phyloP scores from a whole-genome alignment of 2,329 filamentous ascomycete genomes.

The Leptographium wingfieldii region DNA sequence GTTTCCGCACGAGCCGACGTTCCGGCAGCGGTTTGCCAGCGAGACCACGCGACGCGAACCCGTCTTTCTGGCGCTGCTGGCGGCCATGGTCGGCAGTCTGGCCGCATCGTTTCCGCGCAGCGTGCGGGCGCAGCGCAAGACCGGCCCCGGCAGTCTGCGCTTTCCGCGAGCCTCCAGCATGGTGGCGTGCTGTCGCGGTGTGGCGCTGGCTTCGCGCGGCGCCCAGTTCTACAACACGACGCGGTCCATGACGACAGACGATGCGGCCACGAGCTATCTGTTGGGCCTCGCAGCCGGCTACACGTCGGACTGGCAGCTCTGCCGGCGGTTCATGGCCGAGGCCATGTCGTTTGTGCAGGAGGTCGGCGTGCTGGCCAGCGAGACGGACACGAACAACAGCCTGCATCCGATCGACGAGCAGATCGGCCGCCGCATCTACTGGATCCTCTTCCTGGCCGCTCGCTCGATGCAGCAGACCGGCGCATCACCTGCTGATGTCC shows the following conservation, averaged over 20 bases:
- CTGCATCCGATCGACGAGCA: slow-evolving; percentile 55
- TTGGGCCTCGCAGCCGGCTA: slow-evolving; percentile 54
- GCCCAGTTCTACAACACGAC: slow-evolving; percentile 31
- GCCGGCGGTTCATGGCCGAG: slow-evolving; percentile 60
- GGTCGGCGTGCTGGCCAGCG: slow-evolving; percentile 36
- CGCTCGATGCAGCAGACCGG: slow-evolving; percentile 69
- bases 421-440: slow-evolving; percentile 69
- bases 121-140: slow-evolving; percentile 43
- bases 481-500: slow-evolving; percentile 55
- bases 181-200: slow-evolving; percentile 56
- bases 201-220: slow-evolving; percentile 56
- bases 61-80: slow-evolving; percentile 56
- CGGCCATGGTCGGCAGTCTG: slow-evolving; percentile 62
- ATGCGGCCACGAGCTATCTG: slow-evolving; percentile 64
- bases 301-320: slow-evolving; percentile 53
- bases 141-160: too few species aligned
- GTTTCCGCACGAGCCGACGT: slow-evolving; percentile 69
- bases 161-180: slow-evolving; percentile 46
- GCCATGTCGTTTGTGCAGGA: slow-evolving; percentile 56
- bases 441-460: slow-evolving; percentile 65
- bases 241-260: slow-evolving; percentile 35
- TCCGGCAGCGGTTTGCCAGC: slow-evolving; percentile 53
- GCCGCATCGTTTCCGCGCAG: slow-evolving; percentile 66
- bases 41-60: slow-evolving; percentile 54
- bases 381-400: too few species aligned